A percentile compares a stretch with the other conserved stretches of the same genome.
Conservation (phyloP, 805 yeast genomes). For the Brettanomyces custersianus region DNA sequence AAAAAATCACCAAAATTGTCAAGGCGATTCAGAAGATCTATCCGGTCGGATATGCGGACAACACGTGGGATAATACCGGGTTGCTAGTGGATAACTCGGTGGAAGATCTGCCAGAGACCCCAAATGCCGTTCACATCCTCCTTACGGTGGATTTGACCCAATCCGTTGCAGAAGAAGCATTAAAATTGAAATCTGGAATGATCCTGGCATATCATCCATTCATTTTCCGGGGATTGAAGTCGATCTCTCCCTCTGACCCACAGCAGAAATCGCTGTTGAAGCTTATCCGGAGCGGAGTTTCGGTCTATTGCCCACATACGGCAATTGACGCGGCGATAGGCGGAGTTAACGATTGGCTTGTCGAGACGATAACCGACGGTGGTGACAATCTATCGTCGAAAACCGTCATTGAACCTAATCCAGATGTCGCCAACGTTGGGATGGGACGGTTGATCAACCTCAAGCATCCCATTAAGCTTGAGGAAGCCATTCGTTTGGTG, state of each 20-base stretch:
- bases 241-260: constrained; percentile 53
- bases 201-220: constrained; percentile 92
- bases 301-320: constrained; percentile 94
- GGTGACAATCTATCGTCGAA: constrained; percentile 10
- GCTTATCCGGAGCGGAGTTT: constrained; percentile 66
- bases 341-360: constrained; percentile 95
- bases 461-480: constrained; percentile 31
- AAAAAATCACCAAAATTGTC: constrained; percentile 36
- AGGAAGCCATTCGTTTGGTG: constrained; percentile 37
- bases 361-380: constrained; percentile 37
- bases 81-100: constrained; percentile 62
- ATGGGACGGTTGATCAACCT: constrained; percentile 69
- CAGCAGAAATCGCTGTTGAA: constrained; percentile 73
- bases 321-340: constrained; percentile 86
- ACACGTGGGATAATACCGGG: constrained; percentile 94
- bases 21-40: constrained; percentile 60
- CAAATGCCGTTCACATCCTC: constrained; percentile 31
- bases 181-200: constrained; percentile 41
- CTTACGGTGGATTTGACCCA: constrained; percentile 82
- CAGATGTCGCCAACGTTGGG: constrained; percentile 47
- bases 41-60: constrained; percentile 76
- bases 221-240: constrained; percentile 80
- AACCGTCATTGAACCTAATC: constrained; percentile 36
- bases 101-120: constrained; percentile 4
- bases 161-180: constrained; percentile 79